These are phyloP conservation scores for Talaromyces nanjingensis DNA, from an alignment of 495 filamentous ascomycete genomes.

Conservation along the genomic window DNA sequence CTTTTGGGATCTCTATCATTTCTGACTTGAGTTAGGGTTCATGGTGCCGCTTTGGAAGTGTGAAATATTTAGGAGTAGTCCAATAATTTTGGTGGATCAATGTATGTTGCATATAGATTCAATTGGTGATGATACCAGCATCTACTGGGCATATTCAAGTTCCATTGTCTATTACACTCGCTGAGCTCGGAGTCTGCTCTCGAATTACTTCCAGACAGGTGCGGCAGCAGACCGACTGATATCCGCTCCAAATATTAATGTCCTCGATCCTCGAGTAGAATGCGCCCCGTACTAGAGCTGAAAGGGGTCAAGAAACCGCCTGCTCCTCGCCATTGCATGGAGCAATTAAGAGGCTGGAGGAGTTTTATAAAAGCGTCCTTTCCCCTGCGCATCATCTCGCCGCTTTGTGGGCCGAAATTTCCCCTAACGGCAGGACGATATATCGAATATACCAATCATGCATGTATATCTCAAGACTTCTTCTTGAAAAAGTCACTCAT, in stretches of 20 bases:
- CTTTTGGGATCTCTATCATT: background rate
- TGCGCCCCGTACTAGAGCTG: background rate
- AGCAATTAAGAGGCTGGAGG: too few species aligned
- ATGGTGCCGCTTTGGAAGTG: constrained; percentile 16
- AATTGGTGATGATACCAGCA: background rate
- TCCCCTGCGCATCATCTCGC: too few species aligned
- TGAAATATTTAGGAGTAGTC: background rate
- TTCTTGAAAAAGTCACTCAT: constrained; percentile 92
- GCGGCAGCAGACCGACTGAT: background rate
- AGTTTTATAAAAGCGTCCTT: too few species aligned
- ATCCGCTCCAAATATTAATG: background rate
- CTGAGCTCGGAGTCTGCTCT: background rate
- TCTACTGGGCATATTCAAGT: background rate
- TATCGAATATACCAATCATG: background rate
- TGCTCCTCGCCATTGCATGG: background rate
- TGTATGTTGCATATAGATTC: background rate
- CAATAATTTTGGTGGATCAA: background rate
- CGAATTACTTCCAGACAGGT: background rate
- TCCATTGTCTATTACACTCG: background rate
- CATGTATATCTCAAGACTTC: constrained; percentile 21
- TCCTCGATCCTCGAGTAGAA: background rate
- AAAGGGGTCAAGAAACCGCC: background rate
- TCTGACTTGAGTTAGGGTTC: constrained; percentile 23
- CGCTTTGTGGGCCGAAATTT: too few species aligned
- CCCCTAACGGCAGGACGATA: background rate